Base-by-base conservation (phyloP, 176 grass and related monocot genomes). In the Musa troglodytarum region DNA sequence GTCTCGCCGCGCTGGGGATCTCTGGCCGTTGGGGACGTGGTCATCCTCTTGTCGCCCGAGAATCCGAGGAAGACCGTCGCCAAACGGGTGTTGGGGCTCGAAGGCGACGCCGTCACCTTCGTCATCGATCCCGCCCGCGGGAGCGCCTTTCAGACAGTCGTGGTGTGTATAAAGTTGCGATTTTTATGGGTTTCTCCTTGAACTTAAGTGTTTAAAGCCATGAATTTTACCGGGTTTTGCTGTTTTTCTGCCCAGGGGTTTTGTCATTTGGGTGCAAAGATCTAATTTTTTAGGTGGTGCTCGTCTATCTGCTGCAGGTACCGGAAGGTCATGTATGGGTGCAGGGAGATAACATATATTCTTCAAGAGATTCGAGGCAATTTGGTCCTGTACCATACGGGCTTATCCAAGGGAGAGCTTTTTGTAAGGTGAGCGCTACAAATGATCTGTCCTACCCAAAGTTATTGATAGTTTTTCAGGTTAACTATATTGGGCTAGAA, bases 301-400 rank as follows among this genome's bases (percentile, higher is more conserved):
- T 64, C 8, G 21, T 63, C 0, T n/a, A 52, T 24, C 29, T 64
- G 5, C 73, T 92, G 16, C 80, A 93, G 94, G 88, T 98, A 61
- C 94, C 90, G 13, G 52, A 89, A 75, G 90, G 88, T 14, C 90
- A 98, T 82, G 73, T 91, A 23, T 98, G 94, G 94, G 84, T 98
- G 68, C 90, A 98, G 78, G 94, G 94, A 4, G 94, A 98, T 65
- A 89, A 97, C 83, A 70, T 82, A 59, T 81, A 91, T 78, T 58
- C 49, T 69, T 97, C 94, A 12, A 82, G 59, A 11, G 94, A 98
- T 82, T 98, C 94, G 3, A 90, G 94, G 73, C 50, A 85, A 8
- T 98, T 93, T 50, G 94, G 94, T 43, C 66, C 94, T 1, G 75
- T 91, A 22, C 94, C 94, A 74, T 85, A 81, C 43, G 90, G 88